Base-by-base conservation (phyloP, 1,284 basidiomycete species). In the Moniliophthora roreri region DNA sequence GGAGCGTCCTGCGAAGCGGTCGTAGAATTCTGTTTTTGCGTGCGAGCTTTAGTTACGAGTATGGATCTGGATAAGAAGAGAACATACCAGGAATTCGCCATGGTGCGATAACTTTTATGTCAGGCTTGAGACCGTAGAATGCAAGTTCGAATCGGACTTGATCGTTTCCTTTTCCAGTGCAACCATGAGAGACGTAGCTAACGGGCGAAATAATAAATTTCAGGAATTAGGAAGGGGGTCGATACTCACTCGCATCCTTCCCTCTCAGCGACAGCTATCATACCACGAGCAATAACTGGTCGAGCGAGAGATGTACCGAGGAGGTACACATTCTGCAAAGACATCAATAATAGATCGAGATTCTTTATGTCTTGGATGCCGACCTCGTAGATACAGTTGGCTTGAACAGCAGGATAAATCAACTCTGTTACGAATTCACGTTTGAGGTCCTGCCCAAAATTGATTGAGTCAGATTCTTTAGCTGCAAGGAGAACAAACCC, bases 91-190 rank as follows among this genome's bases (percentile, higher is more conserved):
- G 93, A 60, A 95, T 84, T 61, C 96, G 87, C 96, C 96, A 99
- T 36, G 96, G 96, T 16, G 96, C 95, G 66, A 99, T 88, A 67
- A 99, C 95, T 76, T 98, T 98, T 84, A 99, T 98, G 66, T 94
- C 91, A 49, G 96, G 95, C 73, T 97, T 95, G 65, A 99, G 83
- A 53, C 95, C 96, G 73, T 99, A 99, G 79, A 99, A 99, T 8
- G 97, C 95, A 54, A 99, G 88, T 71, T 99, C 97, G 72, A 99
- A 99, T 58, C 97, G 92, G 63, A 99, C 96, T 77, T 99, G 97
- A 74, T 99, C 96, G 73, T 99, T 99, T 53, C 96, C 96, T 79
- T 99, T 99, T 55, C 96, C 96, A 45, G 96, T 99, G 82, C 96
- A 99, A 37, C 96, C 96, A 75, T 99, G 97, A 36, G 95, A 90